Conservation (phyloP, 345 rosid species). For the Linum tenue region DNA sequence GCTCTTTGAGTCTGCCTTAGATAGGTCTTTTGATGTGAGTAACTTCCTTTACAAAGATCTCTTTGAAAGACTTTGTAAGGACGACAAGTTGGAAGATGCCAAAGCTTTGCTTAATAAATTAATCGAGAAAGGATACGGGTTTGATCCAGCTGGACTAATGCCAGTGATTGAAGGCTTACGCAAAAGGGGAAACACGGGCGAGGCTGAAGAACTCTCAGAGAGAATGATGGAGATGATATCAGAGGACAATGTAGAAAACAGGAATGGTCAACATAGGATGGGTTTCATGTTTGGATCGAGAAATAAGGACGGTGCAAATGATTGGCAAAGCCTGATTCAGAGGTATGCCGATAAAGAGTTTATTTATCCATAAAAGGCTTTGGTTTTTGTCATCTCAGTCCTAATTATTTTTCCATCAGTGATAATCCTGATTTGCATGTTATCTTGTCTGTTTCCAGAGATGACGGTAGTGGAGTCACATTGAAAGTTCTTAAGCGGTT, state of each 20-base stretch:
- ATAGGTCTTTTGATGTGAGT: slow-evolving; percentile 54
- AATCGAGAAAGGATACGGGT: slow-evolving; percentile 54
- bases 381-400: not conserved
- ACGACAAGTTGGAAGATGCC: slow-evolving; percentile 54
- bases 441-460: slow-evolving; percentile 42
- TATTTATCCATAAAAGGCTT: not conserved
- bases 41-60: slow-evolving; percentile 61
- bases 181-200: slow-evolving; percentile 52
- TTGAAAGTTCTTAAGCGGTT: slow-evolving; percentile 52
- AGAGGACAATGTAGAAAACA: slow-evolving; percentile 32
- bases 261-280: slow-evolving; percentile 25
- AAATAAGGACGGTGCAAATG: slow-evolving; percentile 34
- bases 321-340: slow-evolving; percentile 57
- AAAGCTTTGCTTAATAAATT: slow-evolving; percentile 46
- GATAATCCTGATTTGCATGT: not conserved
- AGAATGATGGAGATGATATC: slow-evolving; percentile 86
- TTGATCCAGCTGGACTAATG: slow-evolving; percentile 86
- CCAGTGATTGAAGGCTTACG: slow-evolving; percentile 78
- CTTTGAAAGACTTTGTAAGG: slow-evolving; percentile 59
- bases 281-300: slow-evolving; percentile 22
- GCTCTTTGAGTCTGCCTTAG: slow-evolving; percentile 61
- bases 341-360: slow-evolving; percentile 37
- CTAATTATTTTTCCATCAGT: not conserved
- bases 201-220: slow-evolving; percentile 70
- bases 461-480: slow-evolving; percentile 87